These are phyloP conservation scores for Agastache rugosa DNA, from an alignment of 257 asterid species.

Conservation along the genomic window DNA sequence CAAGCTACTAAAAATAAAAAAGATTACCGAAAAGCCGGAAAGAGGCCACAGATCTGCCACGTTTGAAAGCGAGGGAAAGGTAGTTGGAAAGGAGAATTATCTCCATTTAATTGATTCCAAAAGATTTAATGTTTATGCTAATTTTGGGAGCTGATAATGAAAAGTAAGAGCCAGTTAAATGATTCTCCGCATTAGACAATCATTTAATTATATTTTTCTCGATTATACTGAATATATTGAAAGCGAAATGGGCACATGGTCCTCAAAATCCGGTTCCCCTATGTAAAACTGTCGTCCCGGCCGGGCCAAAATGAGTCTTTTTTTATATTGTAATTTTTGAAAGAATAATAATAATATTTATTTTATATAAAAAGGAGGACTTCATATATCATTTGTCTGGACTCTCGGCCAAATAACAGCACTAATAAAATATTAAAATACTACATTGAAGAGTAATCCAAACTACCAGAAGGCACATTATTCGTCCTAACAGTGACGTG, in stretches of 20 bases:
- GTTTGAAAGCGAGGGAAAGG: constrained; percentile 4
- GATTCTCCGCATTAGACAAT: background rate
- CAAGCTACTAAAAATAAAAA: no score
- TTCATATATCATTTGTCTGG: background rate
- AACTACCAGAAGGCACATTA: constrained; percentile 30
- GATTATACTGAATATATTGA: constrained; percentile 43
- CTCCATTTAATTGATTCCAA: background rate
- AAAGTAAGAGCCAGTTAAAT: background rate
- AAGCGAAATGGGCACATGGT: constrained; percentile 46
- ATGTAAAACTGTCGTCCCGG: constrained; percentile 48
- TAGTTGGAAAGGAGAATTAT: background rate
- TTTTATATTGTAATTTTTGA: background rate
- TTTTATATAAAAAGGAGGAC: background rate
- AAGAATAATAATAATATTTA: background rate
- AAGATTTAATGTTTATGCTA: no score
- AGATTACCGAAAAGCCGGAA: background rate
- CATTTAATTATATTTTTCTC: background rate
- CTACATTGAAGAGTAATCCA: background rate
- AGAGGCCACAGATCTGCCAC: constrained; percentile 1
- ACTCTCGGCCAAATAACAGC: background rate
- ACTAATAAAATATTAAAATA: background rate
- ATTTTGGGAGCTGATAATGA: background rate
- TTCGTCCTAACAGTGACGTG: constrained; percentile 54
- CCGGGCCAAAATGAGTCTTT: constrained; percentile 31
- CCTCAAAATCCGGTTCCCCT: constrained; percentile 51